Evolutionary conservation across 2,329 filamentous ascomycete genomes (phyloP), one percentile per base, ranked within the genome.

Genomic region (Septoria petroselini): DNA sequence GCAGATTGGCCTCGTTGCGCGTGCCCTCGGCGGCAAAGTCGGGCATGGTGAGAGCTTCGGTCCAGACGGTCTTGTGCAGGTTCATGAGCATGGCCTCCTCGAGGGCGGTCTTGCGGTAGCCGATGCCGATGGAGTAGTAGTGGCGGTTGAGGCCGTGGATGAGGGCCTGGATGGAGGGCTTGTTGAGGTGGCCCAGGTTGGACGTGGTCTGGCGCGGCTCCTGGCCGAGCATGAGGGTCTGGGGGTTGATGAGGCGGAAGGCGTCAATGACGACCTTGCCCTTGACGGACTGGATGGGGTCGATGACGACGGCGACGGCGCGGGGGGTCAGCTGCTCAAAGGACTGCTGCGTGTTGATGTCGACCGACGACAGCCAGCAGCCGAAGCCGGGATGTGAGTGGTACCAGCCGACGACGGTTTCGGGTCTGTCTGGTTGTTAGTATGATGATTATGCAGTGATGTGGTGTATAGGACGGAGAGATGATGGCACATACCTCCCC

Each of bases 51-150:
- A 98, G 73, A 4, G 91, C 93, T 71, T 98, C 93, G 0, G 94
- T 98, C 93, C 93, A 98, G 37, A 96, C 91, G 62, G 97, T 93
- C 79, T 98, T 98, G 80, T 98, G 93, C 59, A 98, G 76, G 70
- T 98, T 98, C 94, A 98, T 98, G 65, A 98, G 73, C 93, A 98
- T 98, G 73, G 95, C 97, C 78, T 98, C 94, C 71, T 98, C 93
- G 42, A 98, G 77, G 14, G 64, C 91, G 0, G 91, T 95, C 78
- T 98, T 98, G 68, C 91, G 81, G 74, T 98, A 98, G 74, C 96
- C 91, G 75, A 98, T 97, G 53, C 83, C 91, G 68, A 98, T 98
- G 63, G 89, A 95, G 79, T 98, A 98, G 79, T 98, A 98, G 76
- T 98, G 93, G 65, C 93, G 81, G 77, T 98, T 98, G 37, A 98